These are phyloP conservation scores for Barnettozyma pratensis DNA, from an alignment of 805 yeast genomes.

Conservation along the genomic window DNA sequence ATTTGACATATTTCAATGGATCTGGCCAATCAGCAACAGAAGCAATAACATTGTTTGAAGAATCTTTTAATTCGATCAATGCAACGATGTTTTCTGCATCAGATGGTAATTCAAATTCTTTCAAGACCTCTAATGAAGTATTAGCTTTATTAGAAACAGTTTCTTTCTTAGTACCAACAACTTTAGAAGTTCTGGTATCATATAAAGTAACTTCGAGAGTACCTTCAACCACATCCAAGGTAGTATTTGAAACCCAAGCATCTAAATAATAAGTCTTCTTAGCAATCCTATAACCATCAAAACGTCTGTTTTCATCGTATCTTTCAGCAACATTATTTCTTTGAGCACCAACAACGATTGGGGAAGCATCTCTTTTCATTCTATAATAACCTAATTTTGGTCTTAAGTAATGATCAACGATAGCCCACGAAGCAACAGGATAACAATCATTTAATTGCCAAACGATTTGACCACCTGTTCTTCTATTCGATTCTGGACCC, in stretches of 20 bases:
- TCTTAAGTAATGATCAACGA: conserved; percentile 35
- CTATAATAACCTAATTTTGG: conserved; percentile 46
- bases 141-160: conserved; percentile 1
- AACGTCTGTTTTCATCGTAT: conserved; percentile 7
- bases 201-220: conserved; percentile 7
- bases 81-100: conserved; percentile 11
- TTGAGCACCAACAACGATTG: conserved; percentile 18
- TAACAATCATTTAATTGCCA: conserved; percentile 54
- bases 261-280: conserved; percentile 7
- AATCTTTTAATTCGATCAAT: conserved; percentile 13
- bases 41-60: conserved; percentile 24
- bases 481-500: conserved; percentile 32
- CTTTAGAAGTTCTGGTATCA: conserved; percentile 1
- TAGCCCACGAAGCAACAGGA: conserved; percentile 49
- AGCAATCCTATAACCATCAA: conserved; percentile 3
- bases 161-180: background rate
- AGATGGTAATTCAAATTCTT: background rate
- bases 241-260: conserved; percentile 12
- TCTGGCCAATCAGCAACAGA: conserved; percentile 46
- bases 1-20: conserved; percentile 16
- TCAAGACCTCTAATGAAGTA: conserved; percentile 4
- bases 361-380: conserved; percentile 36
- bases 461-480: conserved; percentile 42
- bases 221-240: conserved; percentile 1
- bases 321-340: conserved; percentile 13